Conservation (phyloP, 2,329 filamentous ascomycete species). For the Ciborinia camelliae region DNA sequence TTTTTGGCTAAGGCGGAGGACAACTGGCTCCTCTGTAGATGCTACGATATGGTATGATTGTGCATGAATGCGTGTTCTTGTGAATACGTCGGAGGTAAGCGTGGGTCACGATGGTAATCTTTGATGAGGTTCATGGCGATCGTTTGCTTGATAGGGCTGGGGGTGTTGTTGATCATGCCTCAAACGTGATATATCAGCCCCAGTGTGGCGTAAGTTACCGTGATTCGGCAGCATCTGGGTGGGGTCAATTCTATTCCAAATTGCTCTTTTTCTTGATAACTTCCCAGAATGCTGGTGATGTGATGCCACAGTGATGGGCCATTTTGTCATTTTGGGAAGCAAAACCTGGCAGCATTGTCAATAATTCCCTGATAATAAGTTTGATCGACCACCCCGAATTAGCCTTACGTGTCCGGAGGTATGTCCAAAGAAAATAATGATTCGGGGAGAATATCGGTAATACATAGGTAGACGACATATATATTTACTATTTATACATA, state of each 20-base stretch:
- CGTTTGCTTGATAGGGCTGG: conserved; percentile 10
- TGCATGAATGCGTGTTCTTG: background rate
- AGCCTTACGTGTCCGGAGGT: too few species aligned
- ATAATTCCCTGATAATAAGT: too few species aligned
- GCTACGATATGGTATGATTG: background rate
- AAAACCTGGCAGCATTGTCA: too few species aligned
- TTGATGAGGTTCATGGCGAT: conserved; percentile 1
- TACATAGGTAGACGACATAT: too few species aligned
- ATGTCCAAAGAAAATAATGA: too few species aligned
- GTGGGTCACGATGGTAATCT: background rate
- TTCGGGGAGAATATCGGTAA: too few species aligned
- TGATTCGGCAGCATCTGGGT: background rate
- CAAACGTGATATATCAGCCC: background rate
- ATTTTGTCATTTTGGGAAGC: too few species aligned
- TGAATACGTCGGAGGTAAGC: background rate
- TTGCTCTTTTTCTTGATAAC: too few species aligned
- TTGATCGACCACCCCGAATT: too few species aligned
- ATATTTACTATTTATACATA: too few species aligned
- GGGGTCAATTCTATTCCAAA: background rate
- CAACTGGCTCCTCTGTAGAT: conserved; percentile 12
- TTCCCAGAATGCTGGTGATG: background rate
- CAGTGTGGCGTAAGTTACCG: conserved; percentile 1
- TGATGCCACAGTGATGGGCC: too few species aligned
- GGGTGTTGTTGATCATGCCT: background rate
- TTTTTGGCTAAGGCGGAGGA: background rate